These are phyloP conservation scores for Populus ilicifolia DNA, from an alignment of 345 rosid species.

Conservation along the genomic window DNA sequence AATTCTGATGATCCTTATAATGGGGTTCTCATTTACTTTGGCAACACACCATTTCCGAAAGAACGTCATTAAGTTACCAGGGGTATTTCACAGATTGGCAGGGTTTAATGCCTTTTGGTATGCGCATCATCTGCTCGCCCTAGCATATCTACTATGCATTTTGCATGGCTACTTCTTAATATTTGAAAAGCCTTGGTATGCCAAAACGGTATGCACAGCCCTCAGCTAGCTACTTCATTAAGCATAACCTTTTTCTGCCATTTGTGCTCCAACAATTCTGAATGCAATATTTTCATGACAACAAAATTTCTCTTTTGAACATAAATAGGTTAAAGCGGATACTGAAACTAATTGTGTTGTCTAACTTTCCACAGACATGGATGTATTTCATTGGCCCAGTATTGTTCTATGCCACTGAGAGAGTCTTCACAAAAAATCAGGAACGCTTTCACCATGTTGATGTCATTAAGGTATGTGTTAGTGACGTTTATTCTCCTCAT, in stretches of 20 bases:
- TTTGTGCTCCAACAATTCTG: neutral
- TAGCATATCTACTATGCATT: slow-evolving; percentile 62
- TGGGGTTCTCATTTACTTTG: slow-evolving; percentile 64
- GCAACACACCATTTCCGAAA: slow-evolving; percentile 65
- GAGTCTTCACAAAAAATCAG: slow-evolving; percentile 45
- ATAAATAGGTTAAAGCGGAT: neutral
- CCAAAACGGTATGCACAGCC: slow-evolving; percentile 54
- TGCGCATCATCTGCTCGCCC: slow-evolving; percentile 74
- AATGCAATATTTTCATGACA: neutral
- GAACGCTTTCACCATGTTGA: slow-evolving; percentile 57
- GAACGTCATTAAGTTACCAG: slow-evolving; percentile 64
- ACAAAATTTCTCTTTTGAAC: neutral
- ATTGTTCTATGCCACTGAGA: slow-evolving; percentile 55
- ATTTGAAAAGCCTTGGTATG: slow-evolving; percentile 55
- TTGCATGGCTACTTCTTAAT: slow-evolving; percentile 80
- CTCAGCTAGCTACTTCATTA: neutral
- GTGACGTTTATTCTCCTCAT: neutral
- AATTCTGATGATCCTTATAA: slow-evolving; percentile 47
- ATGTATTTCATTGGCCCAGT: slow-evolving; percentile 63
- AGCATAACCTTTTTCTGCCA: neutral
- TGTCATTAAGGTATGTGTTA: slow-evolving; percentile 63
- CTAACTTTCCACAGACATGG: slow-evolving; percentile 68
- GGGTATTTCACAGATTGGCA: slow-evolving; percentile 56
- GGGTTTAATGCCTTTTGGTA: slow-evolving; percentile 98
- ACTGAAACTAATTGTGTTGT: neutral